Percentiles rank a stretch among this genome's conserved stretches.
Evolutionary conservation across 139 green algal species (phyloP).

Genomic region (Picochlorum sp.): DNA sequence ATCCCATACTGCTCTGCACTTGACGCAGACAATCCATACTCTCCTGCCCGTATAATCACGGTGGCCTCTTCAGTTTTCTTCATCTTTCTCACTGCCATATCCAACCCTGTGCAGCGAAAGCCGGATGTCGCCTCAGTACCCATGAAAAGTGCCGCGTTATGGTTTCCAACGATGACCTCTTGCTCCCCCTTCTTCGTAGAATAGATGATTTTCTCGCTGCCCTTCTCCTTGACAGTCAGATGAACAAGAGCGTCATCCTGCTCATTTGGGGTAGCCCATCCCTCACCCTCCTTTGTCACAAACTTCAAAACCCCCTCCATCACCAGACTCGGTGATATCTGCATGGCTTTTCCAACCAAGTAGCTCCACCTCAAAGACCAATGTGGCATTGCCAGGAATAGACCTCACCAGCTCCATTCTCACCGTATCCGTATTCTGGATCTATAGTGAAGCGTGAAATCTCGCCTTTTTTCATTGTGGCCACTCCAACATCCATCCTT

Average conservation of each 20-base stretch:
- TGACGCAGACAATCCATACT: slow-evolving; percentile 55
- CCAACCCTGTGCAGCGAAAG: slow-evolving; percentile 31
- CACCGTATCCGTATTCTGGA: slow-evolving; percentile 91
- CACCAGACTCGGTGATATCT: slow-evolving; percentile 55
- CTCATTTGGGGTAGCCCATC: slow-evolving; percentile 49
- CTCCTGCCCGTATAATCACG: neutral
- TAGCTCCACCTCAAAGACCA: slow-evolving; percentile 90
- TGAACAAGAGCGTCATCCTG: slow-evolving; percentile 61
- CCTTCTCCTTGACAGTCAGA: slow-evolving; percentile 20
- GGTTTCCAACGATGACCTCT: no score
- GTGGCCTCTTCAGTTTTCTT: slow-evolving; percentile 57
- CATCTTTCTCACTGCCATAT: slow-evolving; percentile 61
- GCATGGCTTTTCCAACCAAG: slow-evolving; percentile 79
- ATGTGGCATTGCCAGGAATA: slow-evolving; percentile 82
- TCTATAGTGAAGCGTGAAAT: slow-evolving; percentile 16
- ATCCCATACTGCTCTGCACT: slow-evolving; percentile 41
- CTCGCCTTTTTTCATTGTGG: slow-evolving; percentile 91
- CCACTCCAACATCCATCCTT: slow-evolving; percentile 91
- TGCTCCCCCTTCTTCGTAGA: no score
- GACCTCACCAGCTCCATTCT: slow-evolving; percentile 64
- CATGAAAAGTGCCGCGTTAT: slow-evolving; percentile 33
- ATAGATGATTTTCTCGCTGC: no score
- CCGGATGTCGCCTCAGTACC: slow-evolving; percentile 20
- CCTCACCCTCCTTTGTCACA: slow-evolving; percentile 35
- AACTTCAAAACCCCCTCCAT: slow-evolving; percentile 74